phyloP scores from a whole-genome alignment of 225 moss, liverwort and hornwort genomes.

The Bryoerythrophyllum caledonicum region DNA sequence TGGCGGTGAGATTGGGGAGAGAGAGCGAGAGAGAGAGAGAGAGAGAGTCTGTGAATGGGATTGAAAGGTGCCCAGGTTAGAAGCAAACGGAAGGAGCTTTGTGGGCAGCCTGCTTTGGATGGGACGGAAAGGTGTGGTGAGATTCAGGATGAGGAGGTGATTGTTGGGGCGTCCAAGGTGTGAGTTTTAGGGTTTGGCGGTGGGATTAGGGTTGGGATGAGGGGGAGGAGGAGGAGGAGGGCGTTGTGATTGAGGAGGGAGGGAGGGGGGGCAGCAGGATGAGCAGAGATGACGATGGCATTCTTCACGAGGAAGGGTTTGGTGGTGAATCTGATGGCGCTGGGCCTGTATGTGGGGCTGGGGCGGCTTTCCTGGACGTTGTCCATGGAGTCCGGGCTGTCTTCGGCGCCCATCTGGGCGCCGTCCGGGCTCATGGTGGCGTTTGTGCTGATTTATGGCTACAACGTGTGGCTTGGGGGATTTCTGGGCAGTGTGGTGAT shows the following conservation, averaged over 20 bases:
- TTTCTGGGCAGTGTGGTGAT: slow-evolving; percentile 73
- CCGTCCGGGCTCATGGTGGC: slow-evolving; percentile 94
- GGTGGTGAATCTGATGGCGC: slow-evolving; percentile 31
- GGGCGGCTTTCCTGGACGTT: slow-evolving; percentile 43
- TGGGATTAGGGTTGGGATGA: background rate
- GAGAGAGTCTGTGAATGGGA: too few relatives aligned
- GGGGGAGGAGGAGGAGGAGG: background rate
- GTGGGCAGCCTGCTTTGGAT: too few relatives aligned
- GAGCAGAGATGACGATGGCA: slow-evolving; percentile 40
- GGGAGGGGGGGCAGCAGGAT: slow-evolving; percentile 14
- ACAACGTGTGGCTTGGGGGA: slow-evolving; percentile 83
- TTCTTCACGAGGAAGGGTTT: slow-evolving; percentile 37
- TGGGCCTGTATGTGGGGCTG: slow-evolving; percentile 39
- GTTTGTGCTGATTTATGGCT: slow-evolving; percentile 72
- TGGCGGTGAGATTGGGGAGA: too few relatives aligned
- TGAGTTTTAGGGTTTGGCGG: too few relatives aligned
- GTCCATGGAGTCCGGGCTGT: slow-evolving; percentile 27
- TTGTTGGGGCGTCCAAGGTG: background rate
- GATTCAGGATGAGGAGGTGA: too few relatives aligned
- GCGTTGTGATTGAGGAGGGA: slow-evolving; percentile 7
- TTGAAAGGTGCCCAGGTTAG: too few relatives aligned
- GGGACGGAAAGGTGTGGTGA: too few relatives aligned
- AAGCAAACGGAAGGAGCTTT: too few relatives aligned
- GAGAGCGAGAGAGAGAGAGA: too few relatives aligned
- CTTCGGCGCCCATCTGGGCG: slow-evolving; percentile 78